phyloP scores from a whole-genome alignment of 805 yeast genomes.

The Saccharomycopsis lassenensis region DNA sequence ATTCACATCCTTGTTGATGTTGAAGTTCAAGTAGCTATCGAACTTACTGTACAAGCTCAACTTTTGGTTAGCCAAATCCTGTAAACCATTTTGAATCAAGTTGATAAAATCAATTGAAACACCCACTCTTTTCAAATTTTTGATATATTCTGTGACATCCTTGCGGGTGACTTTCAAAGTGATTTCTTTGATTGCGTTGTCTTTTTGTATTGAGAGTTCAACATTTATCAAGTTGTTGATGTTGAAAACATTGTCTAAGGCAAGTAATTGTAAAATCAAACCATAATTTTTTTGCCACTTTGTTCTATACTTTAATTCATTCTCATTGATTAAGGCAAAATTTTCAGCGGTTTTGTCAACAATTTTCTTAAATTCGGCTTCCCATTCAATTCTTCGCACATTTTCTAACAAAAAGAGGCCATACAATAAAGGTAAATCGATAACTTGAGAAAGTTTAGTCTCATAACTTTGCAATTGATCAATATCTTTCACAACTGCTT shows the following conservation, averaged over 20 bases:
- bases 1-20: constrained; percentile 4
- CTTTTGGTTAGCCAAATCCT: constrained; percentile 22
- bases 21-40: constrained; percentile 10
- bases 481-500: constrained; percentile 16
- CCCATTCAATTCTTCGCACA: constrained; percentile 51
- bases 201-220: constrained; percentile 5
- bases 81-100: constrained; percentile 29
- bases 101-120: constrained; percentile 26
- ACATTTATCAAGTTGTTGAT: constrained; percentile 8
- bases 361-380: constrained; percentile 22
- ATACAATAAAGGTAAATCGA: constrained; percentile 61
- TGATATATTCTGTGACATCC: constrained; percentile 29
- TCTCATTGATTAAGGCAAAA: constrained; percentile 42
- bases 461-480: constrained; percentile 25
- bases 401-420: constrained; percentile 59
- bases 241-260: constrained; percentile 12
- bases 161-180: constrained; percentile 18
- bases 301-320: constrained; percentile 43
- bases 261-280: constrained; percentile 29
- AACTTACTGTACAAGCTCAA: constrained; percentile 9
- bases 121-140: constrained; percentile 23
- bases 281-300: constrained; percentile 61
- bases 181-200: constrained; percentile 14
- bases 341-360: constrained; percentile 40
- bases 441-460: constrained; percentile 28